Evolutionary conservation across 2,329 filamentous ascomycete genomes (phyloP).

Genomic region (Hymenoscyphus repandus): DNA sequence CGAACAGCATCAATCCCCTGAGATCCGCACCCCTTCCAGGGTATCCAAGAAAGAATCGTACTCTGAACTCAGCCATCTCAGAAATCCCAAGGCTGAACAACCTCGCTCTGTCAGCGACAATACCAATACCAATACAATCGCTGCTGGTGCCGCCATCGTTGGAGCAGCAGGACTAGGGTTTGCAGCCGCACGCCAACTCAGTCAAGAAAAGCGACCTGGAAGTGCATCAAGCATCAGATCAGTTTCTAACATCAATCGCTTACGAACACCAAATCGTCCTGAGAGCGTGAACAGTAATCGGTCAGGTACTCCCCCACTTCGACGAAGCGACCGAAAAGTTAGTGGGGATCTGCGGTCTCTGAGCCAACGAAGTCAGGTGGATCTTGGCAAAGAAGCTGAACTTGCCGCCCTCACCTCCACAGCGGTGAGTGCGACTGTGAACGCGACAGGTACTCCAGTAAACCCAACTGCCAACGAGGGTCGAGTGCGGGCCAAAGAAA

Average conservation of each 20-base stretch:
- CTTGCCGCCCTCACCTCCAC: constrained; percentile 38
- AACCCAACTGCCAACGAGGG: constrained; percentile 82
- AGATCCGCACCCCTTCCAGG: constrained; percentile 2
- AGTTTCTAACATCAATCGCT: constrained; percentile 28
- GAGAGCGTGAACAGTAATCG: constrained; percentile 55
- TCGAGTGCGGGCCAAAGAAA: constrained; percentile 76
- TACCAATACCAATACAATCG: constrained; percentile 10
- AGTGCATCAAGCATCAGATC: constrained; percentile 27
- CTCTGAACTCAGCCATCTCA: constrained; percentile 21
- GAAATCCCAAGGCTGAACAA: constrained; percentile 23
- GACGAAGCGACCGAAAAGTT: constrained; percentile 60
- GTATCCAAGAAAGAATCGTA: constrained; percentile 25
- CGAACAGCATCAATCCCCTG: constrained; percentile 21
- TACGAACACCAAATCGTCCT: constrained; percentile 43
- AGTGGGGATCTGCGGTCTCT: constrained; percentile 74
- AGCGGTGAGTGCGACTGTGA: constrained; percentile 24
- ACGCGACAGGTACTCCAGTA: constrained; percentile 45
- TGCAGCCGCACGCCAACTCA: constrained; percentile 26
- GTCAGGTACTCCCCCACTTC: constrained; percentile 61
- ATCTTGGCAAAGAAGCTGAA: constrained; percentile 38
- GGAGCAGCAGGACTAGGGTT: constrained; percentile 26
- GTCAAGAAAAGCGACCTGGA: constrained; percentile 26
- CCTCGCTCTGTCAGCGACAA: constrained; percentile 19
- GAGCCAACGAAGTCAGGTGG: constrained; percentile 47
- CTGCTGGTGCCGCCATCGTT: constrained; percentile 22